phyloP scores from a whole-genome alignment of 1,284 basidiomycete species.

The Ceratobasidium sp. region DNA sequence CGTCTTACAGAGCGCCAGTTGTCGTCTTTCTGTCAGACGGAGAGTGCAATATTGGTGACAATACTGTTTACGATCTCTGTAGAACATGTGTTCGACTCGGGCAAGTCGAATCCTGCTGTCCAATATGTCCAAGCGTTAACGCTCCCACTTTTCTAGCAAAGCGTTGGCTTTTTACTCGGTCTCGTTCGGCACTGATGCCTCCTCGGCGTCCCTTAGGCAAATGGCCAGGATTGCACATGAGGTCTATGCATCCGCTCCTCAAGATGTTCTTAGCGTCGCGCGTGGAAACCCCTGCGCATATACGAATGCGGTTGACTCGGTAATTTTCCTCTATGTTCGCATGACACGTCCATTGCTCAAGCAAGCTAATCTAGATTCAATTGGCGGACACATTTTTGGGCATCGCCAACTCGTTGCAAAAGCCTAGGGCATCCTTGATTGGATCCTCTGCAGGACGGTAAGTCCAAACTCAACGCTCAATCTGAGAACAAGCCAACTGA shows the following conservation, averaged over 20 bases:
- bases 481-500: neutral
- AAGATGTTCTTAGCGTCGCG: conserved; percentile 59
- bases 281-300: conserved; percentile 62
- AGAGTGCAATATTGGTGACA: conserved; percentile 54
- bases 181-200: conserved; percentile 62
- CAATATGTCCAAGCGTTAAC: neutral
- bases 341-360: neutral
- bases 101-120: conserved; percentile 53
- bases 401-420: conserved; percentile 68
- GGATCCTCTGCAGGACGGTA: conserved; percentile 17
- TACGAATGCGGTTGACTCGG: conserved; percentile 65
- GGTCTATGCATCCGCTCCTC: conserved; percentile 62
- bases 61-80: conserved; percentile 61
- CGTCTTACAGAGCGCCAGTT: conserved; percentile 61
- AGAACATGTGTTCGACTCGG: conserved; percentile 61
- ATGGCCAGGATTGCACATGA: conserved; percentile 67
- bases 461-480: neutral
- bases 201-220: conserved; percentile 56
- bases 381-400: conserved; percentile 70
- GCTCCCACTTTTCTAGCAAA: conserved; percentile 57
- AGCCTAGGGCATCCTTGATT: conserved; percentile 63
- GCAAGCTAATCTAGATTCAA: conserved; percentile 58
- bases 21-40: conserved; percentile 74
- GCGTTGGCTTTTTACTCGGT: conserved; percentile 69
- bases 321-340: conserved; percentile 52